Conservation (phyloP, 345 rosid species). For the Bruguiera parviflora region DNA sequence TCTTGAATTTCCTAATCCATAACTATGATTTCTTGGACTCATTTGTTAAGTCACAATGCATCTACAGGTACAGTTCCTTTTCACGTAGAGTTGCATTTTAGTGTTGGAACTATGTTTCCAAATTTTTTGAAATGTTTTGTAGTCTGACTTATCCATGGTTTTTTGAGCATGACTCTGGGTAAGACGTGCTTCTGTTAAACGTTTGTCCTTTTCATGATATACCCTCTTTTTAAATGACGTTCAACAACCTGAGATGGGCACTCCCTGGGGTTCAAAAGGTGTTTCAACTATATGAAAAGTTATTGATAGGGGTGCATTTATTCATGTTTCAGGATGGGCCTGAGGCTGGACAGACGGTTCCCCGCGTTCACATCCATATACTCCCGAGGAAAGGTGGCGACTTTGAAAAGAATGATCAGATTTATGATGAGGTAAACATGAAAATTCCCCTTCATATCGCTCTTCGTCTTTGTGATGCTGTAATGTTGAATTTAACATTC, state of each 20-base stretch:
- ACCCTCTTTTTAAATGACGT: neutral
- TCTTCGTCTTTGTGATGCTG: neutral
- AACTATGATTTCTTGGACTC: too few relatives aligned
- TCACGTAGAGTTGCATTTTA: too few relatives aligned
- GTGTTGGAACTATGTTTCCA: too few relatives aligned
- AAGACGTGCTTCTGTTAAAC: too few relatives aligned
- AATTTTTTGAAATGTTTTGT: too few relatives aligned
- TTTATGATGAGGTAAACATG: slow-evolving; percentile 74
- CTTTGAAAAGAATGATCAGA: slow-evolving; percentile 87
- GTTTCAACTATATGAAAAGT: neutral
- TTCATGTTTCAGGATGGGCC: slow-evolving; percentile 68
- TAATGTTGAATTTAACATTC: neutral
- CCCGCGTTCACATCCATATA: slow-evolving; percentile 89
- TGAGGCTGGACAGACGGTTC: slow-evolving; percentile 87
- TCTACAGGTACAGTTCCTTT: too few relatives aligned
- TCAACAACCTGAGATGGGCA: neutral
- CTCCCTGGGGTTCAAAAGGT: neutral
- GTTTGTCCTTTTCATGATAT: too few relatives aligned
- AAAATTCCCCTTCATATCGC: neutral
- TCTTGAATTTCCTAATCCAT: too few relatives aligned
- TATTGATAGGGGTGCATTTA: slow-evolving; percentile 1
- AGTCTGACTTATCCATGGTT: too few relatives aligned
- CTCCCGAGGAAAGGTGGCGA: slow-evolving; percentile 78
- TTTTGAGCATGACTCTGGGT: too few relatives aligned
- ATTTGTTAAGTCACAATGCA: too few relatives aligned